Evolutionary conservation across 192 early-diverging fungal species (phyloP).

Genomic region (Allomyces arbusculus): DNA sequence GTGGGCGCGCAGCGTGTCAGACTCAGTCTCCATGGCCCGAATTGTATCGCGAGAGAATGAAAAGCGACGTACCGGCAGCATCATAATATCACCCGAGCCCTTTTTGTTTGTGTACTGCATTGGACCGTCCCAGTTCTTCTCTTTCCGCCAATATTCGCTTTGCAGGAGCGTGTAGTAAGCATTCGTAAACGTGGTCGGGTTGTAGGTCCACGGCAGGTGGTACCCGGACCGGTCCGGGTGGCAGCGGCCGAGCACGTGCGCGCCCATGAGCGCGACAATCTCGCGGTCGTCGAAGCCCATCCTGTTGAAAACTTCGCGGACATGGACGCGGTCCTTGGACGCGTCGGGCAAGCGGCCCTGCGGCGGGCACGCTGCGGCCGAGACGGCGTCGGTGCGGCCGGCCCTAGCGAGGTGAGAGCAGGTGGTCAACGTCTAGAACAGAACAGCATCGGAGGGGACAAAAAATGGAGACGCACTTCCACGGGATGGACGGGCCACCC

Average conservation of each 20-base stretch:
- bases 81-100: slow-evolving; percentile 5
- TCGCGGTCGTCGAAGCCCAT: slow-evolving; percentile 52
- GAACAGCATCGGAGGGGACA: background rate
- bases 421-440: background rate
- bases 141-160: slow-evolving; percentile 4
- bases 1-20: no score
- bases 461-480: slow-evolving; percentile 14
- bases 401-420: background rate
- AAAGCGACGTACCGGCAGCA: slow-evolving; percentile 5
- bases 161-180: slow-evolving; percentile 16
- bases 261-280: slow-evolving; percentile 46
- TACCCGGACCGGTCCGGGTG: slow-evolving; percentile 39
- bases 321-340: slow-evolving; percentile 27
- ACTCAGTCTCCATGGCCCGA: no score
- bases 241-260: slow-evolving; percentile 43
- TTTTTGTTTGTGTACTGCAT: slow-evolving; percentile 1
- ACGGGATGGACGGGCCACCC: slow-evolving; percentile 45
- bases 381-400: slow-evolving; percentile 25
- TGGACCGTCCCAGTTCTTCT: slow-evolving; percentile 7
- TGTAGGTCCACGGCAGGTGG: slow-evolving; percentile 27
- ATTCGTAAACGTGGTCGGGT: slow-evolving; percentile 21
- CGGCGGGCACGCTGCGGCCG: slow-evolving; percentile 29
- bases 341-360: slow-evolving; percentile 49
- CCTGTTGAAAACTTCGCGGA: slow-evolving; percentile 37
- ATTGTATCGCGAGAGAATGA: no score